Evolutionary conservation across 176 grass and related monocot genomes (phyloP).

Genomic region (Musa acuminata): DNA sequence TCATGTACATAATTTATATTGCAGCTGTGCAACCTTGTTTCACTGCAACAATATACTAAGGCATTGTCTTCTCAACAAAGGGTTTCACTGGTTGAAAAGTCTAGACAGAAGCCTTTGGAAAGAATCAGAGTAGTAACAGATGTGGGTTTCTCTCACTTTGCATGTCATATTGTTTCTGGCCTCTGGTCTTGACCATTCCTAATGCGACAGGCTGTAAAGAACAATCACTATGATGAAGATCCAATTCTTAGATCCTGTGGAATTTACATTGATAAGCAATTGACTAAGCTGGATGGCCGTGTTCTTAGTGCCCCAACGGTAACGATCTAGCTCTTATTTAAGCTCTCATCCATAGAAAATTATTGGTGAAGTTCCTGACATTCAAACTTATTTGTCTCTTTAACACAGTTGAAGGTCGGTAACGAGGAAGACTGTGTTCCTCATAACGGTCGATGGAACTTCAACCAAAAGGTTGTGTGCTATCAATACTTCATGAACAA

Average conservation of each 20-base stretch:
- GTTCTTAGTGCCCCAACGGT: slow-evolving; percentile 57
- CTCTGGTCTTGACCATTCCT: neutral
- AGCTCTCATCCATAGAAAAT: neutral
- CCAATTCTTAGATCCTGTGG: slow-evolving; percentile 57
- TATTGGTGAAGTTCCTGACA: neutral
- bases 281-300: slow-evolving; percentile 43
- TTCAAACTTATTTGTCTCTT: slow-evolving; percentile 28
- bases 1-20: neutral
- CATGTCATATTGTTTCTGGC: slow-evolving; percentile 1
- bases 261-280: slow-evolving; percentile 44
- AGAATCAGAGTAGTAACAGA: slow-evolving; percentile 47
- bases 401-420: slow-evolving; percentile 56
- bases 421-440: slow-evolving; percentile 55
- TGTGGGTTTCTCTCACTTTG: slow-evolving; percentile 28
- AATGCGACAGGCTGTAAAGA: slow-evolving; percentile 47
- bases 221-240: slow-evolving; percentile 56
- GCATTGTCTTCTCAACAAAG: slow-evolving; percentile 64
- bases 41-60: slow-evolving; percentile 65
- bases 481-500: slow-evolving; percentile 4
- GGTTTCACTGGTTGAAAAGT: slow-evolving; percentile 57
- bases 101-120: slow-evolving; percentile 60
- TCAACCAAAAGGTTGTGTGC: slow-evolving; percentile 67
- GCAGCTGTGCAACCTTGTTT: slow-evolving; percentile 50
- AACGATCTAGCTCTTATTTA: neutral
- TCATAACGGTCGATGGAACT: slow-evolving; percentile 69